phyloP scores from a whole-genome alignment of 2,329 filamentous ascomycete species.

The Aspergillus floridensis region DNA sequence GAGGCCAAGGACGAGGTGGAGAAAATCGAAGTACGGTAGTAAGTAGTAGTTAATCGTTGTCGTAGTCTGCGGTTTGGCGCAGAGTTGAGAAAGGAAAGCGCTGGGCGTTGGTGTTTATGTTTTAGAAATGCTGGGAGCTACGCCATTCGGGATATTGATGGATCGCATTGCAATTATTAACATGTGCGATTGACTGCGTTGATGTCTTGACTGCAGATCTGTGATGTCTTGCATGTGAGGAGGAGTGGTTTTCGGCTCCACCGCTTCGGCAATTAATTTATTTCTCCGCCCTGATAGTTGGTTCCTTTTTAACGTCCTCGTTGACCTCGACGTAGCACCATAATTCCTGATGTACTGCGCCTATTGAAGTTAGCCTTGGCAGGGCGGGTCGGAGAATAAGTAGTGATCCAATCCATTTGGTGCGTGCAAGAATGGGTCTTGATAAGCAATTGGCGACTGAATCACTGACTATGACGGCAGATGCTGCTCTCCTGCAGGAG shows the following conservation, averaged over 20 bases:
- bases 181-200: too few relatives aligned
- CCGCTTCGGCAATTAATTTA: neutral
- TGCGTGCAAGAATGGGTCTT: neutral
- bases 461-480: neutral
- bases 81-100: neutral
- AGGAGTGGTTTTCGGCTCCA: neutral
- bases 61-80: neutral
- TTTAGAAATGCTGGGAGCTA: neutral
- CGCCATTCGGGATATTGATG: neutral
- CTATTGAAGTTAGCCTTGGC: neutral
- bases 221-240: too few relatives aligned
- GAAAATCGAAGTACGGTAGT: constrained; percentile 64
- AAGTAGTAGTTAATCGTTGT: neutral
- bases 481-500: neutral
- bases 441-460: neutral
- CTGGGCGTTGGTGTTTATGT: constrained; percentile 2
- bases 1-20: constrained; percentile 83
- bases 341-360: neutral
- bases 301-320: too few relatives aligned
- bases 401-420: neutral
- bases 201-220: too few relatives aligned
- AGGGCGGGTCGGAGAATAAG: neutral
- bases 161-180: too few relatives aligned
- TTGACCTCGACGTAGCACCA: too few relatives aligned
- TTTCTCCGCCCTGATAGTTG: neutral